These are phyloP conservation scores for Eucalyptus curtisii DNA, from an alignment of 345 rosid species.

Conservation along the genomic window DNA sequence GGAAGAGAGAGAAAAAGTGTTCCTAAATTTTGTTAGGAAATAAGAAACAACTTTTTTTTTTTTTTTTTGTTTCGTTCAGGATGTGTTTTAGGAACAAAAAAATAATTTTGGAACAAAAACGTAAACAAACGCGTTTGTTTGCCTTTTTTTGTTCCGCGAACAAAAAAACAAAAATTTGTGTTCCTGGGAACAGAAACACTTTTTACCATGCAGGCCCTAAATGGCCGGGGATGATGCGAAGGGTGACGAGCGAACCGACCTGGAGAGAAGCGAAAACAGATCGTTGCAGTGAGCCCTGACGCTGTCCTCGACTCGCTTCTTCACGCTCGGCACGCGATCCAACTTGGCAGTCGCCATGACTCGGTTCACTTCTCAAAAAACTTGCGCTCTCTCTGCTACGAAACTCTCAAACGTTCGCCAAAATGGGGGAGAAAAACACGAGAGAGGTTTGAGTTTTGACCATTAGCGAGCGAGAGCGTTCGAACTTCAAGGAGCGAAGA, in stretches of 20 bases:
- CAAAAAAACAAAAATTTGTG: no score
- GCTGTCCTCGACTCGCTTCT: constrained; percentile 82
- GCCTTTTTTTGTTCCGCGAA: no score
- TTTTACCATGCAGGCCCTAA: no score
- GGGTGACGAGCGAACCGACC: constrained; percentile 17
- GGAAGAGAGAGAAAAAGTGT: no score
- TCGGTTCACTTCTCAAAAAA: neutral
- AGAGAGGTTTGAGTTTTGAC: neutral
- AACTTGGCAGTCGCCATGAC: neutral
- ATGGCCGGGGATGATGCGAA: neutral
- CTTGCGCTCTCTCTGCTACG: neutral
- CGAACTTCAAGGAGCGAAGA: neutral
- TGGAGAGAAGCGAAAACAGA: constrained; percentile 84
- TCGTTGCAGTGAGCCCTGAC: constrained; percentile 85
- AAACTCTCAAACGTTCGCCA: neutral
- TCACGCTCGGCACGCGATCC: constrained; percentile 29
- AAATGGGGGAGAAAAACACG: neutral
- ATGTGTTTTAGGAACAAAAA: no score
- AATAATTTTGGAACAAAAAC: no score
- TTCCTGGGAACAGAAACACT: no score
- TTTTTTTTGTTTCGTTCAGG: no score
- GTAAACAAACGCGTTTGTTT: no score
- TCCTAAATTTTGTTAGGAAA: no score
- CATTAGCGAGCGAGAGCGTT: neutral
- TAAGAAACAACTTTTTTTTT: no score